These are phyloP conservation scores for Huiozyma sinensis DNA, from an alignment of 805 yeast genomes.

Conservation along the genomic window DNA sequence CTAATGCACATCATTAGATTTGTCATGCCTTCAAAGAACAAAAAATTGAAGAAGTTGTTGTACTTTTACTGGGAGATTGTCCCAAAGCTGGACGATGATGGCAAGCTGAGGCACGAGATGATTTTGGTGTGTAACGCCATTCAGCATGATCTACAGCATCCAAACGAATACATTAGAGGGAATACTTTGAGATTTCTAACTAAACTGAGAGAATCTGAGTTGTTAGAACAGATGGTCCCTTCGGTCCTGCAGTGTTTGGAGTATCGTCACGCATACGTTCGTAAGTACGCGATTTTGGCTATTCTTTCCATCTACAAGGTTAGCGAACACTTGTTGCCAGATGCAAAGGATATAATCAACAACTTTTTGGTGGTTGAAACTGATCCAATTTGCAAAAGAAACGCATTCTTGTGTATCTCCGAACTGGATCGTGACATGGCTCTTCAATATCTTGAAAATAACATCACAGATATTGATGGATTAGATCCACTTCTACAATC, in stretches of 20 bases:
- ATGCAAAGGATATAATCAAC: constrained; percentile 78
- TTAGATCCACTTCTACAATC: constrained; percentile 80
- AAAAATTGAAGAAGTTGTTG: constrained; percentile 81
- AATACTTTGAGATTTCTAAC: constrained; percentile 85
- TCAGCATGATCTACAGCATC: constrained; percentile 94
- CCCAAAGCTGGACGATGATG: constrained; percentile 78
- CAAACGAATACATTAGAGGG: constrained; percentile 94
- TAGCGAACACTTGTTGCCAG: constrained; percentile 83
- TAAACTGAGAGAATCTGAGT: constrained; percentile 84
- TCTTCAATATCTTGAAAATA: constrained; percentile 66
- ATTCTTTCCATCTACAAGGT: constrained; percentile 71
- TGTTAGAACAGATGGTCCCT: constrained; percentile 91
- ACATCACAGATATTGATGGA: constrained; percentile 45
- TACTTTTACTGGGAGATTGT: constrained; percentile 98
- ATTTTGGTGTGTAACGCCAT: constrained; percentile 96
- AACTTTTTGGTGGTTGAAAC: constrained; percentile 70
- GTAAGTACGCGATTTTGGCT: constrained; percentile 94
- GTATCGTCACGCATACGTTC: constrained; percentile 95
- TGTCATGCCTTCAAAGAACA: constrained; percentile 91
- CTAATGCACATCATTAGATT: constrained; percentile 95
- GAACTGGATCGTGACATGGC: constrained; percentile 79
- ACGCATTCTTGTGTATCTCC: constrained; percentile 83
- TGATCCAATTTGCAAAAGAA: constrained; percentile 90
- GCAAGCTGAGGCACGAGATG: constrained; percentile 96
- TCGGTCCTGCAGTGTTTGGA: constrained; percentile 83